These are phyloP conservation scores for Fonsecaea monophora DNA, from an alignment of 2,329 filamentous ascomycete species.

Conservation along the genomic window DNA sequence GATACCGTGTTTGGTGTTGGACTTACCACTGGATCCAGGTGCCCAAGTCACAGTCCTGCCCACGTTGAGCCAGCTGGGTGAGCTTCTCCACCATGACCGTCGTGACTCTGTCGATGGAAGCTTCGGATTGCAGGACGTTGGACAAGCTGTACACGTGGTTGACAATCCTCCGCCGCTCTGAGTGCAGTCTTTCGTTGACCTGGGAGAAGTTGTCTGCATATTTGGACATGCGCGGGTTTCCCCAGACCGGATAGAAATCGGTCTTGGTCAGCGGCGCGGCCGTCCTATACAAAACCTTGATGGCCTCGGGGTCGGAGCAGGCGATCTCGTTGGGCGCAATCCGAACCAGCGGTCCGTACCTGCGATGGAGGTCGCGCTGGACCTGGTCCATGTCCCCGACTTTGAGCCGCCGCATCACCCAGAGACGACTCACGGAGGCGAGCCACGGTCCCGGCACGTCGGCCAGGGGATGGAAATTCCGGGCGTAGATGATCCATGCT, in stretches of 20 bases:
- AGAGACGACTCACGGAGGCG: constrained; percentile 41
- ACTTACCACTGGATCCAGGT: constrained; percentile 42
- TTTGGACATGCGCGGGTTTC: constrained; percentile 35
- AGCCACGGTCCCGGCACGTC: constrained; percentile 44
- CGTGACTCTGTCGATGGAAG: constrained; percentile 42
- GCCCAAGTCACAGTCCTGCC: constrained; percentile 39
- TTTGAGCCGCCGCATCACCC: constrained; percentile 40
- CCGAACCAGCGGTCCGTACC: constrained; percentile 45
- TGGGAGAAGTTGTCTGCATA: constrained; percentile 41
- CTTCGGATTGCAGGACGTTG: constrained; percentile 44
- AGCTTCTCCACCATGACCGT: constrained; percentile 38
- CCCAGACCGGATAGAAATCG: constrained; percentile 42
- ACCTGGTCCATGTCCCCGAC: constrained; percentile 39
- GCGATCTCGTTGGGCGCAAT: constrained; percentile 48
- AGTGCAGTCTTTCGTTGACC: constrained; percentile 40
- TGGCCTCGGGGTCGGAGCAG: constrained; percentile 39
- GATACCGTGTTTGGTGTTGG: not conserved
- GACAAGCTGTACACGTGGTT: constrained; percentile 43
- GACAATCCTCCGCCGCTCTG: constrained; percentile 41
- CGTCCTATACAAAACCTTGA: constrained; percentile 41
- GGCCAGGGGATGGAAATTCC: constrained; percentile 41
- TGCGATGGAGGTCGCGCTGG: constrained; percentile 36
- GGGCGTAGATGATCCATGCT: constrained; percentile 42
- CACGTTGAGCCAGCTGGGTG: constrained; percentile 30
- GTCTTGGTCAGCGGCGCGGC: constrained; percentile 38